Evolutionary conservation across 2,329 filamentous ascomycete species (phyloP).

Genomic region (Cytospora piceicola): DNA sequence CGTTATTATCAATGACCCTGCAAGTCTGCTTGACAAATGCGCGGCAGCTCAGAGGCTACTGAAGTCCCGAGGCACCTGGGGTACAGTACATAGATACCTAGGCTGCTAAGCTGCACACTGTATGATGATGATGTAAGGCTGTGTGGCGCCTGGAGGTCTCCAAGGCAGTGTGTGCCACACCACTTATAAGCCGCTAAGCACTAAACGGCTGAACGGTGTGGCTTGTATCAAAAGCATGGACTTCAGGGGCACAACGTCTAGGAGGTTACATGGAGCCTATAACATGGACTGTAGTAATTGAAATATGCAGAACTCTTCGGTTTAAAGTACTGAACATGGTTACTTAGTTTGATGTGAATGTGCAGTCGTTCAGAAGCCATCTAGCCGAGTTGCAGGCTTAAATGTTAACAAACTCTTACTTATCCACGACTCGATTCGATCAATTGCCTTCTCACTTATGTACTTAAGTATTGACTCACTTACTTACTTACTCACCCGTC

Average conservation of each 20-base stretch:
- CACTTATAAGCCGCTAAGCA: not conserved
- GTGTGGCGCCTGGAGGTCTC: not conserved
- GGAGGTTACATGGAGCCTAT: too few relatives aligned
- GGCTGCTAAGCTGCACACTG: not conserved
- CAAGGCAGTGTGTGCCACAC: not conserved
- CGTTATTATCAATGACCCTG: constrained; percentile 1
- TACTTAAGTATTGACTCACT: constrained; percentile 7
- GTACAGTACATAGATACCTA: not conserved
- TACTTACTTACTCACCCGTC: too few relatives aligned
- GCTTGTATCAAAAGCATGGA: not conserved
- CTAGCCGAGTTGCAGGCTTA: not conserved
- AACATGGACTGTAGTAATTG: too few relatives aligned
- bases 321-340: not conserved
- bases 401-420: not conserved
- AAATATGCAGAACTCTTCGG: too few relatives aligned
- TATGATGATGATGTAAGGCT: not conserved
- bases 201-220: not conserved
- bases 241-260: too few relatives aligned
- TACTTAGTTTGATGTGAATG: too few relatives aligned
- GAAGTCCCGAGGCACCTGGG: not conserved
- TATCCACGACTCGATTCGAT: constrained; percentile 16
- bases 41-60: not conserved
- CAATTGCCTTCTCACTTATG: not conserved
- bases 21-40: constrained; percentile 3
- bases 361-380: not conserved